Conservation (phyloP, 768 basidiomycete genomes). For the Gymnopilus dilepis region DNA sequence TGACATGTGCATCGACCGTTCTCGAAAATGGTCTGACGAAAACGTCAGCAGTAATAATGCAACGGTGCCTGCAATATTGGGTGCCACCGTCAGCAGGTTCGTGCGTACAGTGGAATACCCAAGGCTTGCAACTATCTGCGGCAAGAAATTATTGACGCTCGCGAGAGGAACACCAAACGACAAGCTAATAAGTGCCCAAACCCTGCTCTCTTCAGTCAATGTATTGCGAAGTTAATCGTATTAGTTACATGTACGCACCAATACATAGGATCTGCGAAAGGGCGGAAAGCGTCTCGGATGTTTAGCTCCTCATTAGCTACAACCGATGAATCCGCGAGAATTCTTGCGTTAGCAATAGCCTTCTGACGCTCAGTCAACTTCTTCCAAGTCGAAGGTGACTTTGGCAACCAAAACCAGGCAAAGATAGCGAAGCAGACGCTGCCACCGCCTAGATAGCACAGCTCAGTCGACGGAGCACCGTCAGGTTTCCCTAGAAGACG, state of each 20-base stretch:
- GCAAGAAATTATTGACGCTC: conserved; percentile 59
- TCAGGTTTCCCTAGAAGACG: background rate
- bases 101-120: conserved; percentile 55
- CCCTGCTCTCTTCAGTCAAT: conserved; percentile 27
- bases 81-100: conserved; percentile 58
- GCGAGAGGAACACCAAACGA: conserved; percentile 54
- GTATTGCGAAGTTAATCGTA: background rate
- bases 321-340: conserved; percentile 53
- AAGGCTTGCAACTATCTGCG: conserved; percentile 51
- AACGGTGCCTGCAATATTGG: conserved; percentile 54
- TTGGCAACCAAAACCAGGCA: conserved; percentile 52
- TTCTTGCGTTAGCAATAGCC: conserved; percentile 44
- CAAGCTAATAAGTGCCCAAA: conserved; percentile 52
- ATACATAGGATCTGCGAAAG: conserved; percentile 50
- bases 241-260: conserved; percentile 34
- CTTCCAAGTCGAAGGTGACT: conserved; percentile 46
- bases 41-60: conserved; percentile 51
- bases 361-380: conserved; percentile 44
- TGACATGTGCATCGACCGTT: conserved; percentile 53
- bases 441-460: conserved; percentile 36
- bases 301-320: conserved; percentile 45
- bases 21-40: conserved; percentile 57
- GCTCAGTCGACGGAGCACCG: background rate
- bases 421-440: conserved; percentile 49
- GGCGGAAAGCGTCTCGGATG: conserved; percentile 48